These are phyloP conservation scores for Geoglossum cookeanum DNA, from an alignment of 2,329 filamentous ascomycete genomes.

Conservation along the genomic window DNA sequence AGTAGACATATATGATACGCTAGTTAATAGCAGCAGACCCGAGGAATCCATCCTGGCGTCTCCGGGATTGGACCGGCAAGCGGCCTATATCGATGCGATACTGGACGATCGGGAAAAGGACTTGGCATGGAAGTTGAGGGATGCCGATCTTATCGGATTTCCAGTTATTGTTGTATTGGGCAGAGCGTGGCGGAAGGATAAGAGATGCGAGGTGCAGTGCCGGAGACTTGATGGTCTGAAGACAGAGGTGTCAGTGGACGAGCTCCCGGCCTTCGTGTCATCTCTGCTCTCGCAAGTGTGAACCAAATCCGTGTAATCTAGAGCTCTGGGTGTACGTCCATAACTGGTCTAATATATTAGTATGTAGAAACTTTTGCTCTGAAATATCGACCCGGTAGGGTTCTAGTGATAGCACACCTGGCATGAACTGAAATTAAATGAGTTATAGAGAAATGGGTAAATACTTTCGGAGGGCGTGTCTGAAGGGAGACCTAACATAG, in stretches of 20 bases:
- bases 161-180: slow-evolving; percentile 69
- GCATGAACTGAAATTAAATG: no score
- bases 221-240: slow-evolving; percentile 40
- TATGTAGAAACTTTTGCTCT: no score
- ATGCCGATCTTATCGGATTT: slow-evolving; percentile 80
- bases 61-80: slow-evolving; percentile 5
- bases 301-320: neutral
- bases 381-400: no score
- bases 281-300: slow-evolving; percentile 1
- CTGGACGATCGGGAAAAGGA: slow-evolving; percentile 53
- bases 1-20: slow-evolving; percentile 41
- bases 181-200: slow-evolving; percentile 40
- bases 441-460: no score
- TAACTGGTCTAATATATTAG: no score
- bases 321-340: neutral
- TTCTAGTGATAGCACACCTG: no score
- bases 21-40: slow-evolving; percentile 19
- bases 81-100: slow-evolving; percentile 36
- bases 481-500: no score
- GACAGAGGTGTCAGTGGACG: slow-evolving; percentile 34
- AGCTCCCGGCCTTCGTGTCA: slow-evolving; percentile 19
- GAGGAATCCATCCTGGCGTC: slow-evolving; percentile 9
- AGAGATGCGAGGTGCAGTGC: slow-evolving; percentile 61
- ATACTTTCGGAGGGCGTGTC: no score
- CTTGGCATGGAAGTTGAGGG: slow-evolving; percentile 70